Base-by-base conservation (phyloP, 129 eudicot genomes). In the Pittosporum tobira region DNA sequence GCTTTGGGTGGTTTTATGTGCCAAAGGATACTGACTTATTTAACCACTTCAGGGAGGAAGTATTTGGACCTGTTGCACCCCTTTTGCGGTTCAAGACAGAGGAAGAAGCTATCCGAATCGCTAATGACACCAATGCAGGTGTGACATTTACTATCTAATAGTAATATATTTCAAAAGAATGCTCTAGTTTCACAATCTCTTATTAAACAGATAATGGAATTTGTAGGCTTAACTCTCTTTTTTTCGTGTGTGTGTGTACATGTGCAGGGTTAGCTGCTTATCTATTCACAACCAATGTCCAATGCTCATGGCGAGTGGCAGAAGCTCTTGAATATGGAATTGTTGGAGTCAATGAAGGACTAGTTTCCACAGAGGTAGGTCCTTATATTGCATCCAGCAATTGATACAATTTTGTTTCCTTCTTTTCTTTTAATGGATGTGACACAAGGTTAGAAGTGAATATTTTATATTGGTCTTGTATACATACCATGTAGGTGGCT, bases 51-150 rank as follows among this genome's bases (percentile, higher is more conserved):
- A 80, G 94, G 69, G 90, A 87, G 72, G 96, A 91, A 75, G 84
- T 83, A 48, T 91, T 91, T 74, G 99, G 99, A 70, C 99, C 99
- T 27, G 96, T 91, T 72, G 99, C 99, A 53, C 96, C 99, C 11
- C 74, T 91, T 55, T 48, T 80, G 75, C 66, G 69, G 50, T 87
- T 91, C 69, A 91, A 81, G 69, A 91, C 94, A 0, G 96, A 87
- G 77, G 96, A 87, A 57, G 99, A 91, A 73, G 99, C 99, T 36
- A 87, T 87, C 69, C 75, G 55, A 66, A 73, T 83, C 63, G 99
- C 99, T 58, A 91, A 91, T 47, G 96, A 91, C 79, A 91, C 99
- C 16, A 70, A 76, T 81, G 94, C 99, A 74, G 99, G 99, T 87
- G 56, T 53, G 67, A 6, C 31, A 34, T 20, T 38, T 26, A 19